phyloP scores from a whole-genome alignment of 2,329 filamentous ascomycete species.

The Colletotrichum filicis region DNA sequence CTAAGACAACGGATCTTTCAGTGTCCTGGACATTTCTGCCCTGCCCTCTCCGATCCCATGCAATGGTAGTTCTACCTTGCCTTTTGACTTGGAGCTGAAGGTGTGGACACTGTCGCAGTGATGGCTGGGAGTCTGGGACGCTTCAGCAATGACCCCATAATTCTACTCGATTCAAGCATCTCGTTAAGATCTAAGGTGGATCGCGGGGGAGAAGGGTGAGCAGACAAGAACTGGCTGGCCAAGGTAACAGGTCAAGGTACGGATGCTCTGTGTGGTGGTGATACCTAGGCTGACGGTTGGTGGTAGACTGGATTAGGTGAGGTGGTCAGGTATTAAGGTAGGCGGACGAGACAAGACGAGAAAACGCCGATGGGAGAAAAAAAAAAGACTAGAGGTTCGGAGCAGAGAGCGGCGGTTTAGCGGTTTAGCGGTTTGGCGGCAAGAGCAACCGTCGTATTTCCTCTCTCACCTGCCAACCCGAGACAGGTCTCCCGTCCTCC shows the following conservation, averaged over 20 bases:
- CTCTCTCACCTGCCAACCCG: constrained; percentile 22
- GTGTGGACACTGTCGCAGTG: constrained; percentile 7
- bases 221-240: not conserved
- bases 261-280: no score
- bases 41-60: constrained; percentile 18
- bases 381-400: not conserved
- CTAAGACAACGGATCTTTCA: not conserved
- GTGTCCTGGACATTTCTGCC: not conserved
- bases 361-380: not conserved
- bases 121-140: constrained; percentile 14
- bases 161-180: constrained; percentile 32
- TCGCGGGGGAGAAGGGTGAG: constrained; percentile 21
- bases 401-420: constrained; percentile 13
- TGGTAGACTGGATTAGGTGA: not conserved
- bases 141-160: constrained; percentile 21
- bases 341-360: not conserved
- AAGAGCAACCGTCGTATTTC: constrained; percentile 1
- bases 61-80: not conserved
- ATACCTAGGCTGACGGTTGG: no score
- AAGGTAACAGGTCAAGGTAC: not conserved
- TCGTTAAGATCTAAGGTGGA: constrained; percentile 35
- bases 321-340: not conserved
- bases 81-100: not conserved
- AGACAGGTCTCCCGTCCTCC: not conserved
- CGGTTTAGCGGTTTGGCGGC: constrained; percentile 21